Conservation (phyloP, 371 early-diverging fungal genomes). For the Dipsacomyces acuminosporus region DNA sequence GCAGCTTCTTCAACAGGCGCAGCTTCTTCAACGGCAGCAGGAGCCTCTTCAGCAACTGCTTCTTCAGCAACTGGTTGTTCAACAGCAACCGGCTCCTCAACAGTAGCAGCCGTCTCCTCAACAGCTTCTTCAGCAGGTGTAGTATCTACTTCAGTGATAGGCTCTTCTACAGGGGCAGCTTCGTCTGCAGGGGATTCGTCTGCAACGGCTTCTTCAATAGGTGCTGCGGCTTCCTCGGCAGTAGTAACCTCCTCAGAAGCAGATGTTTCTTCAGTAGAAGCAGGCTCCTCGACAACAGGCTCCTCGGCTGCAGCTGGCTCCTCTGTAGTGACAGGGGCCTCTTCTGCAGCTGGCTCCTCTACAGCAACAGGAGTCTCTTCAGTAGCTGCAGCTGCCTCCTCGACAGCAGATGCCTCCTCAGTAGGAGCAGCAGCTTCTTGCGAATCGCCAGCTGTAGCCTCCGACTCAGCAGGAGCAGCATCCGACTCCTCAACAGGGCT, state of each 20-base stretch:
- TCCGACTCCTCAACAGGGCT: not conserved
- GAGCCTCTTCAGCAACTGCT: not conserved
- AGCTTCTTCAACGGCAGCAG: not conserved
- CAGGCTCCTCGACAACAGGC: not conserved
- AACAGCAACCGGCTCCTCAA: not conserved
- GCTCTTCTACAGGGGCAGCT: too few species aligned
- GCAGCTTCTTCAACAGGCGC: not conserved
- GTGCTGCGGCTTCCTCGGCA: slow-evolving; percentile 1
- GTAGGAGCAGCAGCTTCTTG: not conserved
- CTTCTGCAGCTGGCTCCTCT: slow-evolving; percentile 1
- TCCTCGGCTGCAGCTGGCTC: not conserved
- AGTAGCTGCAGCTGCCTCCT: not conserved
- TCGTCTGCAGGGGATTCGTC: slow-evolving; percentile 2
- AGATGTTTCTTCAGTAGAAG: slow-evolving; percentile 1
- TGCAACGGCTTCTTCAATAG: slow-evolving; percentile 1
- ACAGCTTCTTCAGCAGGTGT: not conserved
- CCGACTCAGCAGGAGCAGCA: slow-evolving; percentile 2
- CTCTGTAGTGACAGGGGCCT: not conserved
- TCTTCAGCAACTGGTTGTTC: not conserved
- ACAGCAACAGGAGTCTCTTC: not conserved
- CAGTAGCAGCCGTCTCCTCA: not conserved
- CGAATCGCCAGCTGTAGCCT: not conserved
- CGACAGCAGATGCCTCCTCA: not conserved
- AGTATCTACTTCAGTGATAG: not conserved
- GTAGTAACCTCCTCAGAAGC: not conserved